Evolutionary conservation across 1,284 basidiomycete species (phyloP), one percentile per base, ranked within the genome.

Genomic region (Coniferiporia sulphurascens): DNA sequence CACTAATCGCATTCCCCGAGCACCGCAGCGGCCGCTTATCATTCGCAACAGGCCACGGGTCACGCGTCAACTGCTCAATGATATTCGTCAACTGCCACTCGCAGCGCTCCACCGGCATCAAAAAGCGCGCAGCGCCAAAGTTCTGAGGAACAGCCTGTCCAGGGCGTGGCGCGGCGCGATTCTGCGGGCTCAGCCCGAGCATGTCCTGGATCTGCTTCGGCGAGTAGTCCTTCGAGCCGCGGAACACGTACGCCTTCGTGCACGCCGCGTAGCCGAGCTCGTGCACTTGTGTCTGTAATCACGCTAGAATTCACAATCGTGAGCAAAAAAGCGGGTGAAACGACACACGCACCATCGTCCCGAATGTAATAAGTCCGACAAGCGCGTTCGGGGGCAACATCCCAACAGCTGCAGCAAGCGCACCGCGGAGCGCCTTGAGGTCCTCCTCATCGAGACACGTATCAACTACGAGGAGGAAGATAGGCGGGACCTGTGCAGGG

Each of bases 131-230:
- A 0, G 97, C 94, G 12, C 93, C 93, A 65, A 89, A 87, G 21
- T 85, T 78, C 60, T 94, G 87, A n/a, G 88, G 91, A 73, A 91
- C 81, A 2, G 91, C 89, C 67, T 95, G 92, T 3, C 92, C 92
- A 15, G 89, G 91, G 55, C 91, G 90, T 48, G 90, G 89, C 4
- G 88, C 86, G 32, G 88, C 87, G 49, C 89, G 87, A 64, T 84
- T 84, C 64, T 86, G 84, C 1, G 89, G 84, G 66, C 80, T 85
- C 49, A 99, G 83, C 45, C 93, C 94, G 53, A 99, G 89, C 96
- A 99, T 99, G 69, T 98, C 96, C 74, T 95, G 93, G 67, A 99
- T 98, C 68, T 95, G 93, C 78, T 99, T 99, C 60, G 94, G 88
- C 59, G 89, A 78, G 73, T 99, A 99, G 70, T 99, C 97, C 76